Evolutionary conservation across 371 early-diverging fungal species (phyloP), one percentile per base, ranked within the genome.

Genomic region (Smittium culicis): DNA sequence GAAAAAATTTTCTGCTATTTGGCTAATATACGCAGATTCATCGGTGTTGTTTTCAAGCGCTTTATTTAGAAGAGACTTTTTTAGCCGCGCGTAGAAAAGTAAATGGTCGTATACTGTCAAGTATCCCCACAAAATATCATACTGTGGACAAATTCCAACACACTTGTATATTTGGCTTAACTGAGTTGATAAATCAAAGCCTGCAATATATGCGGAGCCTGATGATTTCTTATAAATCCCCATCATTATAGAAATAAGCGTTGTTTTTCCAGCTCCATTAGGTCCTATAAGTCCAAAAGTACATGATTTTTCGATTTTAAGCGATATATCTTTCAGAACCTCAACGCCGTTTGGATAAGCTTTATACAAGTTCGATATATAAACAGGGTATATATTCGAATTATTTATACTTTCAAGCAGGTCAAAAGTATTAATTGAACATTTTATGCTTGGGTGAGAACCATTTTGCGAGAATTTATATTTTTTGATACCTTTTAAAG

Each of bases 141-240:
- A 82, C 75, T 84, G 88, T 29, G 90, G 88, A 65, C 88, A 89
- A 31, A 88, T 77, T 27, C 88, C 90, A 67, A 86, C 85, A 65
- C 73, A 76, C 25, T 75, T 68, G 69, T 83, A 87, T 1, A 88
- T 85, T 24, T 80, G 72, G 32, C 75, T 73, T 64, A 75, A 77
- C 54, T 87, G 69, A 1, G 77, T 79, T n/a, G 67, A 67, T 66
- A 85, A 75, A 71, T 86, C 79, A 68, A 68, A 86, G 0, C 87
- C 86, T 32, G 81, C 83, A 1, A 90, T 65, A 27, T 66, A 72
- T 0, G 88, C 88, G 68, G 69, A 68, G 27, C 88, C 90, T 31
- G 71, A 66, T 1, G 83, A 80, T 5, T 86, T 81, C n/a, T 74
- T 74, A 69, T 86, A 84, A 28, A 87, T 68, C 2, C 88, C 88